Base-by-base conservation (phyloP, 2,329 filamentous ascomycete genomes). In the Hirsutella rhossiliensis region DNA sequence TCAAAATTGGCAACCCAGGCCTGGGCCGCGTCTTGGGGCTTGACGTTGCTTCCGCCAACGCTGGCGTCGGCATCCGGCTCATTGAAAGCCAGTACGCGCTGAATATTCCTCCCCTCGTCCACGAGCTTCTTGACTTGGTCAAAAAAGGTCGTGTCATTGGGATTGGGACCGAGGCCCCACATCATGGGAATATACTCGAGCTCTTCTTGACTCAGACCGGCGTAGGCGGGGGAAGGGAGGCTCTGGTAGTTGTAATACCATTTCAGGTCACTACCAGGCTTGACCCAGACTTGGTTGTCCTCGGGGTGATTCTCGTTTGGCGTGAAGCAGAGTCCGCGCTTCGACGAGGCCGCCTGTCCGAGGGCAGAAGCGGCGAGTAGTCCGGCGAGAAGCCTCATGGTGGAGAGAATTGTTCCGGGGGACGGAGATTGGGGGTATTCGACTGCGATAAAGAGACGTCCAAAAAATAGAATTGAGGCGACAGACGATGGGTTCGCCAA, bases 191-290 rank as follows among this genome's bases (percentile, higher is more conserved):
- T 79, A 60, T 87, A 92, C 59, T 85, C 72, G 52, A 90, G 76
- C 13, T 70, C 61, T 13, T 67, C 64, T 52, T 80, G 74, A 0
- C 70, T 53, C 28, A 69, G 54, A 41, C 68, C 60, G 36, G 60
- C 50, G 56, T 72, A 81, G 37, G 65, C 65, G 0, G 69, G 48
- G 0, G 79, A 76, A 1, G 84, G 83, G 4, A 61, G 57, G 18
- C 68, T 56, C 23, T 65, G 62, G 62, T 89, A 92, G 67, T 89
- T 90, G 72, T 90, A 92, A 69, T 92, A 92, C 86, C 86, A 92
- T 3, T 78, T 82, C 44, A 90, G 63, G 37, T 78, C 74, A 17
- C 73, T 76, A 32, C 67, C 69, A 6, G 65, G 43, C 38, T 67
- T 59, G 11, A 69, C 64, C 82, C 84, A 89, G 53, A 83, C 68